Evolutionary conservation across 192 early-diverging fungal genomes (phyloP).

Genomic region (Coemansia sp.): DNA sequence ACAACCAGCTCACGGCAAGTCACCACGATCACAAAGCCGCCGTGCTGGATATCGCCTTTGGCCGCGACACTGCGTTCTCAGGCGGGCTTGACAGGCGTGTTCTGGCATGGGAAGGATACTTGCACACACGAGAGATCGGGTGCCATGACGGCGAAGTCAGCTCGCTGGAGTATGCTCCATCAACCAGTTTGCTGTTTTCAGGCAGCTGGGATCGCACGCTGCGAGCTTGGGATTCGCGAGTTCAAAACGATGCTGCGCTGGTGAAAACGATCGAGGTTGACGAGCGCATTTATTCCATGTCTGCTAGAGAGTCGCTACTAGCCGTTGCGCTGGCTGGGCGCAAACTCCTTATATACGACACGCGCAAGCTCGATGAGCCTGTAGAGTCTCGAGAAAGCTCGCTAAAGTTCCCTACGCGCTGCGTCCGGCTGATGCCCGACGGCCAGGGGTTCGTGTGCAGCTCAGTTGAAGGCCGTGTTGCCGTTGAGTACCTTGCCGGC

Average conservation of each 20-base stretch:
- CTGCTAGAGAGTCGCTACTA: conserved; percentile 64
- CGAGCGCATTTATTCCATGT: conserved; percentile 84
- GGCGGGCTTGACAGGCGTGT: conserved; percentile 77
- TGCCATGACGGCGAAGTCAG: conserved; percentile 77
- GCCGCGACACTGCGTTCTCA: conserved; percentile 57
- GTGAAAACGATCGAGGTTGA: conserved; percentile 21
- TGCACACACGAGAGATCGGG: conserved; percentile 62
- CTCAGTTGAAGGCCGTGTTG: conserved; percentile 93
- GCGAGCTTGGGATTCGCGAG: conserved; percentile 49
- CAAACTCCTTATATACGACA: conserved; percentile 77
- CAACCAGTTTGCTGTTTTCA: conserved; percentile 64
- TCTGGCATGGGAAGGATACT: conserved; percentile 65
- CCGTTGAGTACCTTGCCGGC: conserved; percentile 89
- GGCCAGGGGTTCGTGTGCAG: conserved; percentile 83
- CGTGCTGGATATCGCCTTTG: conserved; percentile 78
- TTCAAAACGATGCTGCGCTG: conserved; percentile 48
- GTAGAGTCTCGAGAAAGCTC: conserved; percentile 71
- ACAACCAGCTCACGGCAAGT: conserved; percentile 55
- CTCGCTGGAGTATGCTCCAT: conserved; percentile 60
- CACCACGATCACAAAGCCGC: conserved; percentile 66
- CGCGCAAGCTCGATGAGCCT: conserved; percentile 75
- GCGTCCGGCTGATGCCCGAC: conserved; percentile 81
- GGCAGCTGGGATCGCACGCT: conserved; percentile 93
- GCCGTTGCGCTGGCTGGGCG: conserved; percentile 84
- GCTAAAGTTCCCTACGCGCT: conserved; percentile 87